Conservation (phyloP, 148 eudicot genomes). For the Spergularia bocconei region DNA sequence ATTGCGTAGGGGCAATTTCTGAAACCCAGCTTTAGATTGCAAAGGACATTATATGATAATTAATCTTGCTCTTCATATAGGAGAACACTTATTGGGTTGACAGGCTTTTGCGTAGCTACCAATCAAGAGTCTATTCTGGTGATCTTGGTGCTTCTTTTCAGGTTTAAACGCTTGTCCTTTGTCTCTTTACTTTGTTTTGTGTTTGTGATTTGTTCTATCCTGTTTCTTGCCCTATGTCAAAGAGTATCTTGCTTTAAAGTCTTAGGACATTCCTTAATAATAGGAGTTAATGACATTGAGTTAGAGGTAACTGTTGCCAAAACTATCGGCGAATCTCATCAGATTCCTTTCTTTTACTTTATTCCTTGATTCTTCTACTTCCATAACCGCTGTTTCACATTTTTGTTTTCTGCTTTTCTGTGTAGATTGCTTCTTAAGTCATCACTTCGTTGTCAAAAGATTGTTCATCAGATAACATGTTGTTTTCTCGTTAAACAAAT, state of each 20-base stretch:
- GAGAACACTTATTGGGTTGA: conserved; percentile 86
- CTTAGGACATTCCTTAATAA: background rate
- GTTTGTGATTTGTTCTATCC: background rate
- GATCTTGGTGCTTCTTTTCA: conserved; percentile 69
- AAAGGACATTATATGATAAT: background rate
- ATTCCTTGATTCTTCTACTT: background rate
- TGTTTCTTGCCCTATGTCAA: background rate
- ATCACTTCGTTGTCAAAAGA: too few relatives aligned
- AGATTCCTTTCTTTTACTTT: background rate
- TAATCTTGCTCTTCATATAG: conserved; percentile 30
- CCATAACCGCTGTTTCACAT: background rate
- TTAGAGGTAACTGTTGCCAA: background rate
- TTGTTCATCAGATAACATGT: too few relatives aligned
- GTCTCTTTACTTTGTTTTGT: background rate
- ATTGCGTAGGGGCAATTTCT: background rate
- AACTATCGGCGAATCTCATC: conserved; percentile 7
- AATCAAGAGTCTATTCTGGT: conserved; percentile 79
- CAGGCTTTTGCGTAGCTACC: conserved; percentile 76
- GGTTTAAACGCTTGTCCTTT: conserved; percentile 31
- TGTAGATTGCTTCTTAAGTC: background rate
- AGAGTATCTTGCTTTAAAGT: background rate
- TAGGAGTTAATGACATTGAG: background rate
- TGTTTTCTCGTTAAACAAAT: too few relatives aligned
- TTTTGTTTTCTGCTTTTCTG: background rate
- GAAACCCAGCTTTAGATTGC: background rate